Evolutionary conservation across 2,329 filamentous ascomycete species (phyloP).

Genomic region (Xylaria sp.): DNA sequence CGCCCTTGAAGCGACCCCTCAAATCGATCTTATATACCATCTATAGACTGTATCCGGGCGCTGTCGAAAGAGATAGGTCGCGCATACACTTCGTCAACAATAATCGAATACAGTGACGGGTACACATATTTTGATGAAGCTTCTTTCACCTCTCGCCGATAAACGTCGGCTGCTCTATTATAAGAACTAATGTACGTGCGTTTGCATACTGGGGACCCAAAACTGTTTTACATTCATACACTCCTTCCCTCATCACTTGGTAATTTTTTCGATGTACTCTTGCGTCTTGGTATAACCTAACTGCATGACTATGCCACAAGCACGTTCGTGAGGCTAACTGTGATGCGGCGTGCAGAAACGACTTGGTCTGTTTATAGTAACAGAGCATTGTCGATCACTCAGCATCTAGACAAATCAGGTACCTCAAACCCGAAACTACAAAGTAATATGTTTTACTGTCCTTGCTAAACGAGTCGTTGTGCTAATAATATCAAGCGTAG

Average conservation of each 20-base stretch:
- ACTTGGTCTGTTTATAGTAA: background rate
- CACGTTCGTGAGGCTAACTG: slow-evolving; percentile 17
- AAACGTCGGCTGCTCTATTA: background rate
- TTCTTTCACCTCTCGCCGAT: slow-evolving; percentile 4
- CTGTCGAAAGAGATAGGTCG: slow-evolving; percentile 17
- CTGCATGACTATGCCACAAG: background rate
- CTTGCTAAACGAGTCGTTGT: background rate
- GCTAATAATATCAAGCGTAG: slow-evolving; percentile 20
- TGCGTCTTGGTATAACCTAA: background rate
- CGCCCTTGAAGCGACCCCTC: background rate
- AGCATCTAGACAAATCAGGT: background rate
- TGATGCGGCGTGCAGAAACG: slow-evolving; percentile 8
- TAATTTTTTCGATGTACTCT: background rate
- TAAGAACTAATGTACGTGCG: slow-evolving; percentile 22
- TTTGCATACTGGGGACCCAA: slow-evolving; percentile 15
- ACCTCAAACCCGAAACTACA: background rate
- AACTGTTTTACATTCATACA: background rate
- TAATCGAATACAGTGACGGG: slow-evolving; percentile 2
- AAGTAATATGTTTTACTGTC: slow-evolving; percentile 19
- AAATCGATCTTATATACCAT: slow-evolving; percentile 21
- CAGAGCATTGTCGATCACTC: slow-evolving; percentile 4
- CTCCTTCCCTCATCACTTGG: background rate
- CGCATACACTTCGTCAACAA: slow-evolving; percentile 3
- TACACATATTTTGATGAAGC: slow-evolving; percentile 6
- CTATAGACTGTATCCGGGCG: slow-evolving; percentile 10